These are phyloP conservation scores for Jacaranda copaia DNA, from an alignment of 257 asterid genomes.

Conservation along the genomic window DNA sequence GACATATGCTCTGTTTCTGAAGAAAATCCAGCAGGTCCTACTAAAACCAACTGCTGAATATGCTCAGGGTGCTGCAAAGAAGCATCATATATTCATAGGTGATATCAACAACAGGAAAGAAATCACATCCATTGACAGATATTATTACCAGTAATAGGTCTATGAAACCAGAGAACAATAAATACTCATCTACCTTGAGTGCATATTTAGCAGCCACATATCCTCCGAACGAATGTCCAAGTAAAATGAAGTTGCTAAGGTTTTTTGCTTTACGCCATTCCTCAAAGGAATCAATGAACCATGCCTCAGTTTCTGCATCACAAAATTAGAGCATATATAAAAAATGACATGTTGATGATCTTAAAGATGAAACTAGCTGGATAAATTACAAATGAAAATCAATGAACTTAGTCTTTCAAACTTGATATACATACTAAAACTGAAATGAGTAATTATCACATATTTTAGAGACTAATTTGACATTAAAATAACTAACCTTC, in stretches of 20 bases:
- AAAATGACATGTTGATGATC: background rate
- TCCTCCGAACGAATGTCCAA: slow-evolving; percentile 99
- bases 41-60: slow-evolving; percentile 71
- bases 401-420: background rate
- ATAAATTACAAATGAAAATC: background rate
- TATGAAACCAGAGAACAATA: background rate
- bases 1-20: slow-evolving; percentile 62
- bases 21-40: slow-evolving; percentile 84
- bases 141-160: background rate
- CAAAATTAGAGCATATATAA: background rate
- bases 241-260: slow-evolving; percentile 84
- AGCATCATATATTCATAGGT: background rate
- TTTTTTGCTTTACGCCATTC: slow-evolving; percentile 96
- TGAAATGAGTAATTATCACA: background rate
- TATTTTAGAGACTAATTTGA: background rate
- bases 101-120: slow-evolving; percentile 24
- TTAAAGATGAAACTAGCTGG: background rate
- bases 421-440: background rate
- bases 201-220: slow-evolving; percentile 95
- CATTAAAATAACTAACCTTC: slow-evolving; percentile 59
- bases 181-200: slow-evolving; percentile 62
- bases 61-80: slow-evolving; percentile 81
- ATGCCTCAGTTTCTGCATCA: slow-evolving; percentile 85
- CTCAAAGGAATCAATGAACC: slow-evolving; percentile 77
- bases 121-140: background rate